A percentile compares a stretch with the other conserved stretches of the same genome.
Conservation (phyloP, 2,329 filamentous ascomycete species). For the Nothomitra cinnamomea region DNA sequence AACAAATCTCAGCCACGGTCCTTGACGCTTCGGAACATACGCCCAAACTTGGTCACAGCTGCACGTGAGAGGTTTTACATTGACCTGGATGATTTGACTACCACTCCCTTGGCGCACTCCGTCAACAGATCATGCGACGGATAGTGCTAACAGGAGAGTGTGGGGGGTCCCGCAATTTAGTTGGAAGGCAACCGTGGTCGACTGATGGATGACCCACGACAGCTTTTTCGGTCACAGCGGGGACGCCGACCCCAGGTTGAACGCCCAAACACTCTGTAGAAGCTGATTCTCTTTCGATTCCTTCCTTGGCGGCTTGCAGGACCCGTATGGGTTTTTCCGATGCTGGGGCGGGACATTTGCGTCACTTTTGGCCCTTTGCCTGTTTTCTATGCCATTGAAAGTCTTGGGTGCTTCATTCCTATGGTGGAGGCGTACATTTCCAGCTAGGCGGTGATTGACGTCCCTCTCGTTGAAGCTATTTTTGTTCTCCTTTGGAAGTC, state of each 20-base stretch:
- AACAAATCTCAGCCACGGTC: constrained; percentile 2
- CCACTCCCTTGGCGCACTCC: neutral
- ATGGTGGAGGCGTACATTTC: neutral
- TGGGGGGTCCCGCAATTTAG: constrained; percentile 1
- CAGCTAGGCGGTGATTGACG: neutral
- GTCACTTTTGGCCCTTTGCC: neutral
- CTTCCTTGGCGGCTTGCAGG: neutral
- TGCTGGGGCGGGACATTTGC: neutral
- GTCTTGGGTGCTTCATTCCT: neutral
- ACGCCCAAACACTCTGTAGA: neutral
- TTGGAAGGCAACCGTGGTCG: neutral
- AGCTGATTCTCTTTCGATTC: neutral
- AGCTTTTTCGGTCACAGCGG: neutral
- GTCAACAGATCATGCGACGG: neutral
- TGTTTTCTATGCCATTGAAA: neutral
- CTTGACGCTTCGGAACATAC: neutral
- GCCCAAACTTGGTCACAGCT: neutral
- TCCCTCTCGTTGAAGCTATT: neutral
- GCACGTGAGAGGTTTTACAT: neutral
- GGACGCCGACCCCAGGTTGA: neutral
- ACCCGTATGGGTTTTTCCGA: neutral
- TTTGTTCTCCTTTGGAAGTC: neutral
- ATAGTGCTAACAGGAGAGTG: neutral
- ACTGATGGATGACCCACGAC: neutral
- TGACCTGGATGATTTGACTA: neutral